Conservation (phyloP, 495 filamentous ascomycete genomes). For the Aspergillus carlsbadensis region DNA sequence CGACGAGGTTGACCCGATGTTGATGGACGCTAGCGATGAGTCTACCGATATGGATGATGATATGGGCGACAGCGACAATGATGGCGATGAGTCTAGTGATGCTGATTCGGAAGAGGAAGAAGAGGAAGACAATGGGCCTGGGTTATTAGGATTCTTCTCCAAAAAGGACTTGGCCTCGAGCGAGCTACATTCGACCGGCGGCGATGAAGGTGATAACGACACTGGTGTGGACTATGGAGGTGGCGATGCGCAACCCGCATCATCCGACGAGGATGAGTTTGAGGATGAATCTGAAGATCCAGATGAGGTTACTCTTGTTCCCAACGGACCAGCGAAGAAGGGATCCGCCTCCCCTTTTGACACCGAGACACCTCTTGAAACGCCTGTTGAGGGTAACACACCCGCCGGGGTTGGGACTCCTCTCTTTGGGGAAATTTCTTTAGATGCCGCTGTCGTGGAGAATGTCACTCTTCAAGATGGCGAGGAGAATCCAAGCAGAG, state of each 20-base stretch:
- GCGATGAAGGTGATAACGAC: slow-evolving; percentile 28
- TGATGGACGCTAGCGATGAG: slow-evolving; percentile 69
- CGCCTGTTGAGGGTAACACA: slow-evolving; percentile 15
- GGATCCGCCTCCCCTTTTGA: slow-evolving; percentile 4
- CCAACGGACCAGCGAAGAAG: slow-evolving; percentile 32
- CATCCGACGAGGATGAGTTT: slow-evolving; percentile 25
- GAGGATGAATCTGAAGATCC: slow-evolving; percentile 35
- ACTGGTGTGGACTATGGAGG: slow-evolving; percentile 18
- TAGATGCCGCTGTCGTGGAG: neutral
- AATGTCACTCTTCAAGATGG: slow-evolving; percentile 18
- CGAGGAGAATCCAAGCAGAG: neutral
- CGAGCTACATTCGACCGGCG: slow-evolving; percentile 29
- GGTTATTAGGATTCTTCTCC: slow-evolving; percentile 67
- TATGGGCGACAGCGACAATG: slow-evolving; percentile 66
- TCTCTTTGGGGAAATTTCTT: neutral
- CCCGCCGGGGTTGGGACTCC: neutral
- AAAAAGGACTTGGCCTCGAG: slow-evolving; percentile 36
- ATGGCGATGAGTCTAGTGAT: slow-evolving; percentile 42
- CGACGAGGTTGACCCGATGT: slow-evolving; percentile 66
- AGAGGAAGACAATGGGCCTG: slow-evolving; percentile 53
- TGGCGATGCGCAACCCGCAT: slow-evolving; percentile 19
- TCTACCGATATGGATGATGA: slow-evolving; percentile 91
- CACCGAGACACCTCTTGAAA: neutral
- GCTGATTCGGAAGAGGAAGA: slow-evolving; percentile 48
- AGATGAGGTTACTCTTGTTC: slow-evolving; percentile 48